Evolutionary conservation across 805 yeast genomes (phyloP).

Genomic region (Metschnikowia cerradonensis): DNA sequence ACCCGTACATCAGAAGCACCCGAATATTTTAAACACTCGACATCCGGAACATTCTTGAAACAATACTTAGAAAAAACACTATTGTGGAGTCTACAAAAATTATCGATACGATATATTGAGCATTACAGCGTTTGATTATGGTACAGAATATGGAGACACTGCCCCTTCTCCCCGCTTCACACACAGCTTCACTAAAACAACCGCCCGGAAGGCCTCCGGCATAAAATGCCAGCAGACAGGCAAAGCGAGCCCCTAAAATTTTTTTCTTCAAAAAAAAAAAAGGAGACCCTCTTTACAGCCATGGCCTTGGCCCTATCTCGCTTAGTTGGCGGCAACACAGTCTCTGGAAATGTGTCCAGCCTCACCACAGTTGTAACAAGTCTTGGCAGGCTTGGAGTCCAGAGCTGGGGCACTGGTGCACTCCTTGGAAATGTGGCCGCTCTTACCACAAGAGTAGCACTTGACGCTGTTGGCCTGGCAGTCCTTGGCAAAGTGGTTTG

Average conservation of each 20-base stretch:
- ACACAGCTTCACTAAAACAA: conserved; percentile 10
- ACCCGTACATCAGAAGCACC: too few species aligned
- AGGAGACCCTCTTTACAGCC: background rate
- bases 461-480: conserved; percentile 69
- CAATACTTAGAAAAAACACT: too few species aligned
- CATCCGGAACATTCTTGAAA: too few species aligned
- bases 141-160: conserved; percentile 16
- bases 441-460: conserved; percentile 90
- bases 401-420: conserved; percentile 53
- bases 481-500: conserved; percentile 90
- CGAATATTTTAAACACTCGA: too few species aligned
- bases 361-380: conserved; percentile 72
- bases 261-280: background rate
- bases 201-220: conserved; percentile 1
- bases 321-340: conserved; percentile 38
- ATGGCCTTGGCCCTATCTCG: background rate
- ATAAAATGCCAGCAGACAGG: background rate
- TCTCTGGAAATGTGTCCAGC: conserved; percentile 87
- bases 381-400: conserved; percentile 40
- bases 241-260: background rate
- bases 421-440: conserved; percentile 85
- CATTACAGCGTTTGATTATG: conserved; percentile 17
- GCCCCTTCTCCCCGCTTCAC: conserved; percentile 14
- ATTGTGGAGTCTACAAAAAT: conserved; percentile 9
- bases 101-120: conserved; percentile 9